Percentiles rank a stretch among this genome's conserved stretches.
These are phyloP conservation scores for Solanum aculeatissimum DNA, from an alignment of 305 asterid genomes.

Conservation along the genomic window DNA sequence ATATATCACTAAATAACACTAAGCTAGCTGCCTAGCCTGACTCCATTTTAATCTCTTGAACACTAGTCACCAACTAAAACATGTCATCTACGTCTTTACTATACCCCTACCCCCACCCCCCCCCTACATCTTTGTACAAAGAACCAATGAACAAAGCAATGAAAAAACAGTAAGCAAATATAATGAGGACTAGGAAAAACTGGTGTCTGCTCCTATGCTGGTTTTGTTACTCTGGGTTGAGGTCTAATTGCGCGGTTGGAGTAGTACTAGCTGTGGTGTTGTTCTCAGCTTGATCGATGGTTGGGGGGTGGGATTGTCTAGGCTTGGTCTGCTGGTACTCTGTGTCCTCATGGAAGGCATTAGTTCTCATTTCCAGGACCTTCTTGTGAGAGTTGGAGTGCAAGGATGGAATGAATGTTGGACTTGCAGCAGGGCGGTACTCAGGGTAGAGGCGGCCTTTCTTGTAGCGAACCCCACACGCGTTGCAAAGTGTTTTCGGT, in stretches of 20 bases:
- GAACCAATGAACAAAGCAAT: conserved; percentile 6
- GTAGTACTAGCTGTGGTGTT: neutral
- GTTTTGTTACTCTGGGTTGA: neutral
- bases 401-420: conserved; percentile 6
- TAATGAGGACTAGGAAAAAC: neutral
- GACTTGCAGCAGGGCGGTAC: conserved; percentile 11
- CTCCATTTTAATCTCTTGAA: neutral
- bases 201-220: neutral
- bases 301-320: neutral
- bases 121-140: neutral
- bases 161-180: neutral
- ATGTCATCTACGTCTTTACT: neutral
- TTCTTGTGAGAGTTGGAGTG: conserved; percentile 11
- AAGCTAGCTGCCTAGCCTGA: neutral
- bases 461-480: conserved; percentile 8
- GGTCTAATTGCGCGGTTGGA: neutral
- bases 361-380: conserved; percentile 6
- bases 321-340: neutral
- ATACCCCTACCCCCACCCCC: neutral
- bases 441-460: conserved; percentile 7
- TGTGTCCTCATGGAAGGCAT: neutral
- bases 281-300: neutral
- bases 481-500: conserved; percentile 6
- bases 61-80: neutral
- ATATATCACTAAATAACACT: neutral